Evolutionary conservation across 1,284 basidiomycete genomes (phyloP), one percentile per base, ranked within the genome.

Genomic region (Rhizopogon parksii): DNA sequence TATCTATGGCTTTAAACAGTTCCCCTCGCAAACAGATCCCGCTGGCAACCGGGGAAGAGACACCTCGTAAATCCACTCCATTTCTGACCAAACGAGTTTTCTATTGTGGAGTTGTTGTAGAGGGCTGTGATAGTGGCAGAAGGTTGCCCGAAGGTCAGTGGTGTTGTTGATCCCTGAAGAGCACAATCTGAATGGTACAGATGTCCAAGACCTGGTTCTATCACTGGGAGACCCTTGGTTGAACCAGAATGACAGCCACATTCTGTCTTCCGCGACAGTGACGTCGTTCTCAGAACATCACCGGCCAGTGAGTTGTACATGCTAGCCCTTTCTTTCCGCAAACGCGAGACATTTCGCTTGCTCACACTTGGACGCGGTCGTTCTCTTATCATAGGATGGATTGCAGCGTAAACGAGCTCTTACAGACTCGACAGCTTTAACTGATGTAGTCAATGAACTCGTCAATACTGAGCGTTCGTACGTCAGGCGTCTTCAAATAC

Each of bases 81-180:
- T 63, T 65, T 37, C 57, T 76, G 54, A 90, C 83, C 2, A 83
- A 76, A 63, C 83, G 88, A 62, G 83, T 82, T 27, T 91, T 90
- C 67, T 88, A 83, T 66, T 88, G 85, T 59, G 84, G 83, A 35
- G 85, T 91, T 32, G 87, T 91, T 17, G 84, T 91, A 25, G 88
- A 91, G 67, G 85, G 82, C 47, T 79, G 83, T 36, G 83, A 84
- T 53, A 75, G 78, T 59, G 84, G 83, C 1, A 76, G 72, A 57
- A 75, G 78, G 54, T 75, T 89, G 49, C 75, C 84, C 39, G 80
- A 83, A 68, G 88, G 88, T 85, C 59, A 53, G 73, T 68, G 38
- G 27, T 40, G 15, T 14, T 35, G 52, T 15, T 49, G 24, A 9
- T 5, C 4, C 17, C 32, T 53, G 35, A 48, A 27, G 6, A 24